Conservation (phyloP, 2,329 filamentous ascomycete genomes). For the Colletotrichum camelliae region DNA sequence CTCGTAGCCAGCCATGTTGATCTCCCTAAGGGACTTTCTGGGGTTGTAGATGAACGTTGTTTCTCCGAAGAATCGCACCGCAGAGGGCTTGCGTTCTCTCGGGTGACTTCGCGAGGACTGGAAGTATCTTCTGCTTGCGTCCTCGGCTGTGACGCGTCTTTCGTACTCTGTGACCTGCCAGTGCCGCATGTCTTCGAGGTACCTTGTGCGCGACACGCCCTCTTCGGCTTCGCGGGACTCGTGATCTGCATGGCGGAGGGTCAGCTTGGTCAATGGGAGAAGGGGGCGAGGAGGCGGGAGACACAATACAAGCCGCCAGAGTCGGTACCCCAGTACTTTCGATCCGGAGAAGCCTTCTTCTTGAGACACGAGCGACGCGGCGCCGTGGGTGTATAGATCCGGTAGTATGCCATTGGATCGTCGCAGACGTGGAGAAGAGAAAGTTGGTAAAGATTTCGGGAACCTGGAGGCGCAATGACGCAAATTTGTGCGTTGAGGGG, state of each 20-base stretch:
- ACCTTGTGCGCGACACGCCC: background rate
- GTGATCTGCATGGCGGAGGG: background rate
- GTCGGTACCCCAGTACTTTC: background rate
- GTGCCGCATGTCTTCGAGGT: background rate
- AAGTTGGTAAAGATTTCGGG: background rate
- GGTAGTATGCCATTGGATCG: background rate
- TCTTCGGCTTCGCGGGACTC: background rate
- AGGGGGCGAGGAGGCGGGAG: background rate
- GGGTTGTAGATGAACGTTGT: background rate
- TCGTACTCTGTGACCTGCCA: background rate
- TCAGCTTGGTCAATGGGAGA: fast-evolving
- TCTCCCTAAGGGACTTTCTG: background rate
- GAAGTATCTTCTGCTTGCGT: background rate
- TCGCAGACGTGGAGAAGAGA: background rate
- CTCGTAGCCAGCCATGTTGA: background rate
- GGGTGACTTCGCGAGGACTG: background rate
- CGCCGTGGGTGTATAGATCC: background rate
- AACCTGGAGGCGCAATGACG: background rate
- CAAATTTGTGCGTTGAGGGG: background rate
- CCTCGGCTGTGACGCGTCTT: background rate
- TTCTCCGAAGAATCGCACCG: background rate
- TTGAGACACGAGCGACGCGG: background rate
- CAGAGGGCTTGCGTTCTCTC: background rate
- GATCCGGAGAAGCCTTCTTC: background rate
- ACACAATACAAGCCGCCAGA: background rate